Conservation (phyloP, 1,284 basidiomycete species). For the Gomphus sp. region DNA sequence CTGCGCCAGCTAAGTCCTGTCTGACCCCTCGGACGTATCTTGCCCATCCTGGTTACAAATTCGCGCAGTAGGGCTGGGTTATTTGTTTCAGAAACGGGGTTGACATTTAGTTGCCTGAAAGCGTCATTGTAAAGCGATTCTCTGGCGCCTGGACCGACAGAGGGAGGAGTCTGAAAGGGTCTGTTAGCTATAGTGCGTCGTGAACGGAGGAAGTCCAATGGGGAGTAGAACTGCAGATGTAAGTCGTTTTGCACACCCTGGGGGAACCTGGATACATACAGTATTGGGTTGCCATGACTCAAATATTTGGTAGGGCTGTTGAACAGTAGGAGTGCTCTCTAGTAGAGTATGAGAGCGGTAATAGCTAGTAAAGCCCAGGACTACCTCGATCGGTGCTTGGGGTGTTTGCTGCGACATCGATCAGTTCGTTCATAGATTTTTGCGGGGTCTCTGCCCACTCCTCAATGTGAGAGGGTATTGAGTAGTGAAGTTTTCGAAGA, state of each 20-base stretch:
- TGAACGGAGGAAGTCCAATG: slow-evolving; percentile 34
- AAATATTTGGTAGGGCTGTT: background rate
- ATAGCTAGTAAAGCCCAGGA: background rate
- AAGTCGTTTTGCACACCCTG: background rate
- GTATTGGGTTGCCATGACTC: slow-evolving; percentile 1
- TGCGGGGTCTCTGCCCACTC: background rate
- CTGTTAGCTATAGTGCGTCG: slow-evolving; percentile 29
- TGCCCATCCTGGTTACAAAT: slow-evolving; percentile 80
- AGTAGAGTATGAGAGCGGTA: background rate
- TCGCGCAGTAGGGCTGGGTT: slow-evolving; percentile 62
- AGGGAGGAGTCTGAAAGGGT: slow-evolving; percentile 22
- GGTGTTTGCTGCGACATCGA: background rate
- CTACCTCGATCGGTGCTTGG: background rate
- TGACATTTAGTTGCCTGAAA: slow-evolving; percentile 57
- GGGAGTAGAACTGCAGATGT: background rate
- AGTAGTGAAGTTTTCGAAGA: background rate
- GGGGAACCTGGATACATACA: background rate
- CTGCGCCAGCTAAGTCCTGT: slow-evolving; percentile 76
- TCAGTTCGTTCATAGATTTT: background rate
- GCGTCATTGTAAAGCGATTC: slow-evolving; percentile 51
- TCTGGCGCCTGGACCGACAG: slow-evolving; percentile 42
- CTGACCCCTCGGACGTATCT: slow-evolving; percentile 61
- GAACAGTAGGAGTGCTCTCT: background rate
- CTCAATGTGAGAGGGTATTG: background rate
- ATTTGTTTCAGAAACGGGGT: slow-evolving; percentile 57